phyloP scores from a whole-genome alignment of 306 rosid genomes.

The Rubus idaeus region DNA sequence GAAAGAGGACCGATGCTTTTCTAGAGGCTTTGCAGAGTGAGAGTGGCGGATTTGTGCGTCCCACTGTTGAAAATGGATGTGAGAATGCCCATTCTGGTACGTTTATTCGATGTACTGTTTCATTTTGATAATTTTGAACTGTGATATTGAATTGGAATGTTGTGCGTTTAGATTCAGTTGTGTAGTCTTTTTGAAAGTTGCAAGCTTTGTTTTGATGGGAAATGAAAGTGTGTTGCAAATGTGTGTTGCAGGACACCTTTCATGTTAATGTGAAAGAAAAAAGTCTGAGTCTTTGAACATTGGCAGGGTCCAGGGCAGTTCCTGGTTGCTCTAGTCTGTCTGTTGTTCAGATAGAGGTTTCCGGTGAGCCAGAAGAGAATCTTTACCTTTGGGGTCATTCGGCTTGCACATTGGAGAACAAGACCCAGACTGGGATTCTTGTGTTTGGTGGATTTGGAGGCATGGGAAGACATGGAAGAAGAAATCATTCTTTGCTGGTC shows the following conservation, averaged over 20 bases:
- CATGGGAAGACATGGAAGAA: conserved; percentile 78
- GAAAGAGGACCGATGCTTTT: conserved; percentile 74
- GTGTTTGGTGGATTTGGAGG: conserved; percentile 98
- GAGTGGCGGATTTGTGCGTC: conserved; percentile 25
- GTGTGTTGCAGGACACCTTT: conserved; percentile 67
- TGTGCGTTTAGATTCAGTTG: neutral
- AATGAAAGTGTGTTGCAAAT: neutral
- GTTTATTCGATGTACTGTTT: neutral
- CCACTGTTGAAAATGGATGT: conserved; percentile 1
- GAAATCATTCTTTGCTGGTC: conserved; percentile 59
- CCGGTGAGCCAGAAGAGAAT: conserved; percentile 65
- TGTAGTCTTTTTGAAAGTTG: neutral
- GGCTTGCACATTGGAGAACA: conserved; percentile 42
- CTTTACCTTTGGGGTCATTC: conserved; percentile 95
- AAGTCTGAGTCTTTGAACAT: conserved; percentile 87
- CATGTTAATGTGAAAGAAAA: conserved; percentile 61
- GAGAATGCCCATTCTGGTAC: conserved; percentile 47
- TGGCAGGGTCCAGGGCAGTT: conserved; percentile 68
- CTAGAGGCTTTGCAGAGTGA: conserved; percentile 39
- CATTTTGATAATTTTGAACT: neutral
- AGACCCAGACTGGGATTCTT: conserved; percentile 36
- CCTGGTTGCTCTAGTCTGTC: conserved; percentile 37
- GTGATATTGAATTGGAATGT: neutral
- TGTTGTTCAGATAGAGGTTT: conserved; percentile 49
- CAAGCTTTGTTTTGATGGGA: neutral